These are phyloP conservation scores for Populus euphratica DNA, from an alignment of 345 rosid genomes.

Conservation along the genomic window DNA sequence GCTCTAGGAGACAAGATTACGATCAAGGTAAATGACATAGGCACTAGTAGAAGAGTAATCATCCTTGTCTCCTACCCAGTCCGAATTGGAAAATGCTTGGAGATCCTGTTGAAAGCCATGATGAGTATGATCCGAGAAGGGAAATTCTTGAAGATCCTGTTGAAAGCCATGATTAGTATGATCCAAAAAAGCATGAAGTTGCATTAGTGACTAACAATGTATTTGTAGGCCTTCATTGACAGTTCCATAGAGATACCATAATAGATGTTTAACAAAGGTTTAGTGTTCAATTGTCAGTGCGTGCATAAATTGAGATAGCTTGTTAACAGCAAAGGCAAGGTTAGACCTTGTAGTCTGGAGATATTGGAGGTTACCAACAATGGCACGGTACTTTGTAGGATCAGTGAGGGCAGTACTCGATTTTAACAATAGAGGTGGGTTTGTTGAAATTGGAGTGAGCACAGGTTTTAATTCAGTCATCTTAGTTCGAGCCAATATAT, in stretches of 20 bases:
- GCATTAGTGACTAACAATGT: neutral
- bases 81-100: rapidly evolving
- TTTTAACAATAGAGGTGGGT: neutral
- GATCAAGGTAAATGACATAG: rapidly evolving
- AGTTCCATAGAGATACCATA: rapidly evolving
- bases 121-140: too few relatives aligned
- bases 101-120: too few relatives aligned
- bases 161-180: too few relatives aligned
- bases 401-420: rapidly evolving
- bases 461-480: rapidly evolving
- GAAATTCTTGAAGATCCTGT: too few relatives aligned
- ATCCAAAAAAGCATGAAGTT: rapidly evolving
- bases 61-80: neutral
- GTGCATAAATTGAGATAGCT: neutral
- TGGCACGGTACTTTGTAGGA: rapidly evolving
- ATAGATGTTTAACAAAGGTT: neutral
- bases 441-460: neutral
- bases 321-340: too few relatives aligned
- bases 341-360: rapidly evolving
- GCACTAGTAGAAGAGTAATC: neutral
- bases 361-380: neutral
- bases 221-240: neutral
- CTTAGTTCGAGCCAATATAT: rapidly evolving
- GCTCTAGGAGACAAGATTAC: neutral
- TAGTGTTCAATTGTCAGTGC: neutral